Percentiles rank a stretch among this genome's conserved stretches.
Evolutionary conservation across 2,329 filamentous ascomycete species (phyloP).

Genomic region (Clonostachys solani): DNA sequence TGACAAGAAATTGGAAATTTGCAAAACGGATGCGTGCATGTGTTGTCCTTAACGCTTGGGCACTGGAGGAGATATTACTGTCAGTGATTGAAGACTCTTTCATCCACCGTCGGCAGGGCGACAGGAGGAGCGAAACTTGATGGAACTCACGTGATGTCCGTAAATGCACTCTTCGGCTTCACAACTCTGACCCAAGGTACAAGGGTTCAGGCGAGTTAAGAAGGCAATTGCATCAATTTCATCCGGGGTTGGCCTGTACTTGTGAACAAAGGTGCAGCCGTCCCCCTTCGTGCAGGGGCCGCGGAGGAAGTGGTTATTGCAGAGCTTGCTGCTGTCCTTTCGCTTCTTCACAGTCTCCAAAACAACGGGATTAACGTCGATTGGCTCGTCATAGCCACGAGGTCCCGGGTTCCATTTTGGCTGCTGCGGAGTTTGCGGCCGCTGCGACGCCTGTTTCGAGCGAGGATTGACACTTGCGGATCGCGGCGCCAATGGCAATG

Average conservation of each 20-base stretch:
- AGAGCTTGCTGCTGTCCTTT: slow-evolving; percentile 50
- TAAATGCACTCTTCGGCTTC: slow-evolving; percentile 56
- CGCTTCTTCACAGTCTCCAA: slow-evolving; percentile 54
- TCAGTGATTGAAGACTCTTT: not conserved
- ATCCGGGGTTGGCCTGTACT: slow-evolving; percentile 46
- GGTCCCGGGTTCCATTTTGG: slow-evolving; percentile 46
- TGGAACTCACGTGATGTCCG: slow-evolving; percentile 51
- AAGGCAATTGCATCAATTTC: slow-evolving; percentile 53
- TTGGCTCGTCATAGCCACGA: slow-evolving; percentile 49
- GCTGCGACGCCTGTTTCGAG: not conserved
- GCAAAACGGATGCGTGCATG: slow-evolving; percentile 51
- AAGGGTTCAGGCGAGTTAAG: slow-evolving; percentile 53
- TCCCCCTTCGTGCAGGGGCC: slow-evolving; percentile 50
- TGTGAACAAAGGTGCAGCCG: slow-evolving; percentile 54
- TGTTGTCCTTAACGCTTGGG: slow-evolving; percentile 44
- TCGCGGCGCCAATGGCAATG: slow-evolving; percentile 30
- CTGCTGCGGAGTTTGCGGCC: slow-evolving; percentile 11
- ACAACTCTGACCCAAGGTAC: slow-evolving; percentile 53
- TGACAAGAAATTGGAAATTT: slow-evolving; percentile 49
- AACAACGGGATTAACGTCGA: slow-evolving; percentile 36
- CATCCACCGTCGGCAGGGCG: not conserved
- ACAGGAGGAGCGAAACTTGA: not conserved
- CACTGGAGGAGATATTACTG: slow-evolving; percentile 30
- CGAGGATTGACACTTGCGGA: slow-evolving; percentile 16
- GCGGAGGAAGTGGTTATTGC: slow-evolving; percentile 58